Conservation (phyloP, 768 basidiomycete species). For the Pulveroboletus ravenelii region DNA sequence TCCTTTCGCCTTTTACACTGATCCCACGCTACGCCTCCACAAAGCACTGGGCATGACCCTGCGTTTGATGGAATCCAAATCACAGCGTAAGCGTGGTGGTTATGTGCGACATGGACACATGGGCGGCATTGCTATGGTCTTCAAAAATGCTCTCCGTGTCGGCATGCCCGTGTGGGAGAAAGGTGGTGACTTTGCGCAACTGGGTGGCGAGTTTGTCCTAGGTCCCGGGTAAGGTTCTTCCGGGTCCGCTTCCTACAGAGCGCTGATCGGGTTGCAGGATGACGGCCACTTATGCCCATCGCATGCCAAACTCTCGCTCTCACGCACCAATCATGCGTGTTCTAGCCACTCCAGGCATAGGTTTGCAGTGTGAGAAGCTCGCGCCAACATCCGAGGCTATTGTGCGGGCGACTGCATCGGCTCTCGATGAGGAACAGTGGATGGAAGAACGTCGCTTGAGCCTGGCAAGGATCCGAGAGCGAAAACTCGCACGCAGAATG, state of each 20-base stretch:
- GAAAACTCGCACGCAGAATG: conserved; percentile 31
- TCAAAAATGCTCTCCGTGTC: conserved; percentile 62
- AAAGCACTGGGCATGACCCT: conserved; percentile 71
- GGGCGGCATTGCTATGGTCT: conserved; percentile 69
- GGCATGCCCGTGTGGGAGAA: conserved; percentile 81
- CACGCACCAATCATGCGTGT: conserved; percentile 73
- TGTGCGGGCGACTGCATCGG: conserved; percentile 1
- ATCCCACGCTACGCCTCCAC: conserved; percentile 68
- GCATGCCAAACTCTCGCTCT: conserved; percentile 72
- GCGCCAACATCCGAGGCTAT: conserved; percentile 1
- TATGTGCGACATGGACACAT: conserved; percentile 67
- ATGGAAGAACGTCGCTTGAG: conserved; percentile 34
- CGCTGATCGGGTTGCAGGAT: conserved; percentile 37
- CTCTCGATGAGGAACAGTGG: conserved; percentile 31
- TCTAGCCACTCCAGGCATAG: conserved; percentile 56
- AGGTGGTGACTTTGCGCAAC: conserved; percentile 69
- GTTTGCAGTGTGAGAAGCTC: conserved; percentile 23
- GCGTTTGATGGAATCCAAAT: conserved; percentile 39
- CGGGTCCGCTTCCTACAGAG: not conserved
- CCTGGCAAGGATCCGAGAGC: conserved; percentile 28
- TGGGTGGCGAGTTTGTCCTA: conserved; percentile 88
- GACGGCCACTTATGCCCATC: conserved; percentile 70
- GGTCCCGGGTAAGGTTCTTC: conserved; percentile 54
- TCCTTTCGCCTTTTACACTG: conserved; percentile 74
- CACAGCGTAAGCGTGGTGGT: conserved; percentile 42